Evolutionary conservation across 768 basidiomycete genomes (phyloP), one percentile per base, ranked within the genome.

Genomic region (Boletus fagicola): DNA sequence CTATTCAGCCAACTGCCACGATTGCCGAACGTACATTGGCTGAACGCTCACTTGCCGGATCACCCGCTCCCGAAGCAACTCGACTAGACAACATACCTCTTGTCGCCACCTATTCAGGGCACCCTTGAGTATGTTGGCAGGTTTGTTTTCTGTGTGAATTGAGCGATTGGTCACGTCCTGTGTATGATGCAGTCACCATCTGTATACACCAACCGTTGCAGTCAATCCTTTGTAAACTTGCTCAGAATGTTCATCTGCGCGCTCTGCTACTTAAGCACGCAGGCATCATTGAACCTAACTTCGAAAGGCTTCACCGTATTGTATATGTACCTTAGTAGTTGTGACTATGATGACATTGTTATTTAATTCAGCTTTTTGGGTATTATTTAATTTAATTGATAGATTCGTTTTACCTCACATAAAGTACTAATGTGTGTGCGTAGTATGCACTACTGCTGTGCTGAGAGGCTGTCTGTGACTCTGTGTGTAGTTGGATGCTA

Each of bases 81-180:
- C 63, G 65, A 58, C 76, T 53, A 71, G 78, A 57, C 79, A 81
- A 38, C 72, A 82, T 62, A 78, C 83, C 69, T 47, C 62, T 74
- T 44, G 63, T 70, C 39, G 62, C 62, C 57, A 65, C 61, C 38
- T 64, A 38, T 39, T 49, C 65, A 55, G 62, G 61, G n/a, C n/a
- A 59, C 33, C 61, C 53, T 26, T 62, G 51, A 62, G 43, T 35
- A 28, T 42, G 4, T 18, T 30, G n/a, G 31, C 43, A 11, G 36
- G 13, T 33, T 30, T 51, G 10, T 22, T 38, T 13, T 22, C 22
- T 45, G 47, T 28, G 28, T 31, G 51, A 65, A 26, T 12, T 22
- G 47, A 38, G 5, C 30, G 16, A 52, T 38, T 45, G 45, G 30
- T 18, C 22, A 52, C 35, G 39, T 22, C 30, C 24, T 48, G 28